These are phyloP conservation scores for Hippophae gyantsensis DNA, from an alignment of 306 rosid species.

Conservation along the genomic window DNA sequence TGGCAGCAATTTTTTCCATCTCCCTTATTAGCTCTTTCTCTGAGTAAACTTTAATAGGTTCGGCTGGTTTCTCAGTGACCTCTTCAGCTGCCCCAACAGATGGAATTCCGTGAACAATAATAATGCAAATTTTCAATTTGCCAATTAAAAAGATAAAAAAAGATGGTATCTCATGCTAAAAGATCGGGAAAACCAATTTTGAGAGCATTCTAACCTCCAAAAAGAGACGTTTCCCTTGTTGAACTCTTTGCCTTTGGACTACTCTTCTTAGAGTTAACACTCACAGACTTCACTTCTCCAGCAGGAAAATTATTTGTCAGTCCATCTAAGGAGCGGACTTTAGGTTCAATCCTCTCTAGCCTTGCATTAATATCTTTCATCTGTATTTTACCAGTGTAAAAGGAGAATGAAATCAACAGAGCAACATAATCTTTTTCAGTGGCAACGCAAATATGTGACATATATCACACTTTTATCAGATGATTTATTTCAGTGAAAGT, in stretches of 20 bases:
- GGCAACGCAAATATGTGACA: not conserved
- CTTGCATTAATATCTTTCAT: constrained; percentile 93
- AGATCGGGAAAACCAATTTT: not conserved
- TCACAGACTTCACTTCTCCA: constrained; percentile 57
- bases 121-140: constrained; percentile 10
- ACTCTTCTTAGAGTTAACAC: constrained; percentile 61
- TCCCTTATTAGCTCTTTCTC: constrained; percentile 93
- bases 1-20: constrained; percentile 79
- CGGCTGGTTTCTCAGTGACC: constrained; percentile 48
- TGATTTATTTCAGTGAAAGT: not conserved
- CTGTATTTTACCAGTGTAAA: constrained; percentile 31
- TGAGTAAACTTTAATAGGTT: constrained; percentile 81
- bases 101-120: constrained; percentile 15
- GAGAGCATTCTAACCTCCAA: constrained; percentile 66
- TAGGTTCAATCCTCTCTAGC: constrained; percentile 85
- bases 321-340: constrained; percentile 63
- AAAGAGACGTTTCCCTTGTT: constrained; percentile 65
- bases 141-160: not conserved
- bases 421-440: not conserved
- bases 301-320: constrained; percentile 45
- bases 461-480: not conserved
- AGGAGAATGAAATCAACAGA: constrained; percentile 4
- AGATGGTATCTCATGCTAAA: not conserved
- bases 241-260: constrained; percentile 90
- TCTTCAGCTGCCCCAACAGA: constrained; percentile 59